Evolutionary conservation across 164 flowering plant species (phyloP), one percentile per base, ranked within the genome.

Genomic region (Stephania yunnanensis): DNA sequence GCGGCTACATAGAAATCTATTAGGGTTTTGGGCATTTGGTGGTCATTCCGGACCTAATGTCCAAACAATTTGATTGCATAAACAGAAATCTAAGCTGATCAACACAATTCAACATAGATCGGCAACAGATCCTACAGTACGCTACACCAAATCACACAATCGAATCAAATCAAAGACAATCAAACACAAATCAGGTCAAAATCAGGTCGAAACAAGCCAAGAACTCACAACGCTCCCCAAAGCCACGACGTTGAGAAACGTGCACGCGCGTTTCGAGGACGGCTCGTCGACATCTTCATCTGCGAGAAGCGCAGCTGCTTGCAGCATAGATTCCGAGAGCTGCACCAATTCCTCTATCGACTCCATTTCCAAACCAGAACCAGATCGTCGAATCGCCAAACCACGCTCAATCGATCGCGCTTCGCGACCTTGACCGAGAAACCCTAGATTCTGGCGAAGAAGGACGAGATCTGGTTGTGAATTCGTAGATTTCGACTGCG

Each of bases 171-270:
- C n/a, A 58, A 0, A 58, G 20, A 58, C 22, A 19, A 58, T 58
- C 46, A 44, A 52, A 74, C 42, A 70, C 74, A 20, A 70, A 73
- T 44, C 42, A 61, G 20, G 19, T 61, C 20, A 20, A n/a, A 61
- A 61, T 61, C 66, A 61, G 66, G 66, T 10, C 42, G 4, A 36
- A 25, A 58, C 78, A 31, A 69, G 20, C 6, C 44, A 46, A 70
- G 13, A 70, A 89, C 98, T 86, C 76, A 96, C 99, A 22, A 93
- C 93, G 84, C 87, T 94, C 80, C 99, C 99, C 11, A 96, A 90
- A 22, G 91, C 97, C 15, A 96, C 94, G 45, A 88, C 95, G 74
- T 96, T 94, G 65, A 96, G 91, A 75, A 96, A 96, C 76, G 95
- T 89, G 69, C 97, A 83, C 9, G 84, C n/a, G 31, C 97, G 85